Evolutionary conservation across 2,329 filamentous ascomycete species (phyloP).

Genomic region (Periglandula ipomoeae): DNA sequence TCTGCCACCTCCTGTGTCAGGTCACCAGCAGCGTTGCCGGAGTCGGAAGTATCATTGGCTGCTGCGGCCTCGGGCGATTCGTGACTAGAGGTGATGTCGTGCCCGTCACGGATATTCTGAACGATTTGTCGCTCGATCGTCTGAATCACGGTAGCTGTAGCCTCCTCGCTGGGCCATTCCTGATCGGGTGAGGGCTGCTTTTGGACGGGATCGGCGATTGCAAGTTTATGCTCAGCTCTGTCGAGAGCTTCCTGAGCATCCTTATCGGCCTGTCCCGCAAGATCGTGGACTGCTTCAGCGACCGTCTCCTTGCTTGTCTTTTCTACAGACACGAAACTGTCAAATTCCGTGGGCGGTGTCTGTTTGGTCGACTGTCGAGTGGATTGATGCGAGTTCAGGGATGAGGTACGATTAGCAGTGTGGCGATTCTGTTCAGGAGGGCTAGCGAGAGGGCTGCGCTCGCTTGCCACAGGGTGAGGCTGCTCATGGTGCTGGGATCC

Average conservation of each 20-base stretch:
- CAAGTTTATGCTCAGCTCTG: slow-evolving; percentile 41
- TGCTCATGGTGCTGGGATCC: slow-evolving; percentile 29
- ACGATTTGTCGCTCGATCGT: slow-evolving; percentile 11
- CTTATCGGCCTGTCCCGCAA: slow-evolving; percentile 44
- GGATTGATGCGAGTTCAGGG: slow-evolving; percentile 19
- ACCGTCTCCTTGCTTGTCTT: slow-evolving; percentile 61
- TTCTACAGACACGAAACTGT: slow-evolving; percentile 24
- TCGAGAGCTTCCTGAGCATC: slow-evolving; percentile 58
- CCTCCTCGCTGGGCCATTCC: slow-evolving; percentile 1
- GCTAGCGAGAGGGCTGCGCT: slow-evolving; percentile 34
- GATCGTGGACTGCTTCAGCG: slow-evolving; percentile 56
- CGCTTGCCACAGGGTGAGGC: slow-evolving; percentile 28
- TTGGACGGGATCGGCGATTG: slow-evolving; percentile 27
- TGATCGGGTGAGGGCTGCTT: slow-evolving; percentile 25
- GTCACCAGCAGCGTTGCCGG: slow-evolving; percentile 42
- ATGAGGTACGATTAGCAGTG: slow-evolving; percentile 26
- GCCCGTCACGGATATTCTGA: slow-evolving; percentile 37
- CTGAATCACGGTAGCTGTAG: slow-evolving; percentile 2
- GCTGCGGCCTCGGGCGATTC: slow-evolving; percentile 29
- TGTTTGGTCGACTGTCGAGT: slow-evolving; percentile 13
- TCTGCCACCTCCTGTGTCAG: slow-evolving; percentile 59
- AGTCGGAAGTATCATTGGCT: slow-evolving; percentile 42
- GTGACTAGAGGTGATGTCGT: slow-evolving; percentile 38
- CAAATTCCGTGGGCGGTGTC: slow-evolving; percentile 23
- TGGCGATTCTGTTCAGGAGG: slow-evolving; percentile 34